These are phyloP conservation scores for Parachaetomium inaequale DNA, from an alignment of 495 filamentous ascomycete species.

Conservation along the genomic window DNA sequence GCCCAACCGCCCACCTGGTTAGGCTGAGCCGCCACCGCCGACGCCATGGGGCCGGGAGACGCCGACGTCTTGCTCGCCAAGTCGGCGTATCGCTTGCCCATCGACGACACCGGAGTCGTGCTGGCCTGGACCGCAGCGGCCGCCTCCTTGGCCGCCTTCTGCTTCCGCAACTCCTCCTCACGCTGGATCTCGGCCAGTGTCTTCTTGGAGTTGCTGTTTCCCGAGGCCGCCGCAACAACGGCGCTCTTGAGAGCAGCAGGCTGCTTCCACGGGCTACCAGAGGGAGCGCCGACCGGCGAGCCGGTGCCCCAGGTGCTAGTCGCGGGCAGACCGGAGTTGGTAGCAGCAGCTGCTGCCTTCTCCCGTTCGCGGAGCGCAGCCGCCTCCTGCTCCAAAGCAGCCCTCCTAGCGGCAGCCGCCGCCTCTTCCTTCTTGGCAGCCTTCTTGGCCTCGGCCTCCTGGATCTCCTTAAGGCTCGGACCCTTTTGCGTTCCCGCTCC, in stretches of 20 bases:
- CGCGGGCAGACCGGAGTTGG: slow-evolving; percentile 72
- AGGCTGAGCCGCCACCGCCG: slow-evolving; percentile 23
- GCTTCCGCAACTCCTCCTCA: slow-evolving; percentile 90
- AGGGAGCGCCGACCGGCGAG: slow-evolving; percentile 52
- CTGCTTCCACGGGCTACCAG: slow-evolving; percentile 59
- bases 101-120: slow-evolving; percentile 45
- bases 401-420: slow-evolving; percentile 75
- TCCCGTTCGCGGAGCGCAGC: slow-evolving; percentile 51
- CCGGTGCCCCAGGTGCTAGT: slow-evolving; percentile 87
- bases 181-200: slow-evolving; percentile 94
- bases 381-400: slow-evolving; percentile 71
- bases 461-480: slow-evolving; percentile 93
- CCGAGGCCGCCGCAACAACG: slow-evolving; percentile 32
- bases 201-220: slow-evolving; percentile 63
- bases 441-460: slow-evolving; percentile 89
- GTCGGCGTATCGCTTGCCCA: slow-evolving; percentile 90
- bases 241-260: slow-evolving; percentile 46
- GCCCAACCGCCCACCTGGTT: slow-evolving; percentile 71
- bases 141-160: slow-evolving; percentile 59
- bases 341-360: slow-evolving; percentile 56
- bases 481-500: slow-evolving; percentile 70
- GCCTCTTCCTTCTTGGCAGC: slow-evolving; percentile 87
- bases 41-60: slow-evolving; percentile 16
- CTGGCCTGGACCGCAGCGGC: slow-evolving; percentile 39
- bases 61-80: slow-evolving; percentile 70